These are phyloP conservation scores for Hymenochaete sp. DNA, from an alignment of 1,284 basidiomycete species.

Conservation along the genomic window DNA sequence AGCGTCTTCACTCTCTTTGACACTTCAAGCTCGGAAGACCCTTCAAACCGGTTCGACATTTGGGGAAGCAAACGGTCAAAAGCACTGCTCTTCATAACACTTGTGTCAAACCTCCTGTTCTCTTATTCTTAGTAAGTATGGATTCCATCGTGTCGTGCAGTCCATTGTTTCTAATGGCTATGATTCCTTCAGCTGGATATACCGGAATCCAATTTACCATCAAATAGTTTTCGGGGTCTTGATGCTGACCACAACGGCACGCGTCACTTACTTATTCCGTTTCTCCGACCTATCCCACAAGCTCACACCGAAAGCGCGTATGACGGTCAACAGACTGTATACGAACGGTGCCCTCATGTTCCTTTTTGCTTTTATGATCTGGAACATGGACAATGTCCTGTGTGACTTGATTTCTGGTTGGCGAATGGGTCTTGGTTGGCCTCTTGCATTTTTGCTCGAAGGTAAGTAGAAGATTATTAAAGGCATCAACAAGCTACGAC, in stretches of 20 bases:
- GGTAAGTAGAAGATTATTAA: slow-evolving; percentile 29
- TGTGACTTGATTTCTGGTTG: slow-evolving; percentile 45
- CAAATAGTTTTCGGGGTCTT: slow-evolving; percentile 52
- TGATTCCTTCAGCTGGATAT: slow-evolving; percentile 33
- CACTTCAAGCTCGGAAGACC: slow-evolving; percentile 20
- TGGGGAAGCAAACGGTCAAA: slow-evolving; percentile 27
- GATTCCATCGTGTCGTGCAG: neutral
- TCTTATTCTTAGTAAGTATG: slow-evolving; percentile 53
- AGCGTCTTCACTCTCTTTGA: slow-evolving; percentile 49
- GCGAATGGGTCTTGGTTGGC: slow-evolving; percentile 53
- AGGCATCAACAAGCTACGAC: neutral
- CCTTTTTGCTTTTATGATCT: slow-evolving; percentile 50
- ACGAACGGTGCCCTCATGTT: slow-evolving; percentile 41
- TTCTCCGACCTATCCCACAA: slow-evolving; percentile 32
- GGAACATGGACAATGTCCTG: slow-evolving; percentile 67
- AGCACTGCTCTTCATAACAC: slow-evolving; percentile 28
- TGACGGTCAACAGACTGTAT: slow-evolving; percentile 36
- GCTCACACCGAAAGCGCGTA: slow-evolving; percentile 37
- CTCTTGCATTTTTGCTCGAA: slow-evolving; percentile 55
- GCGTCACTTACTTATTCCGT: slow-evolving; percentile 43
- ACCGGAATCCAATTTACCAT: slow-evolving; percentile 61
- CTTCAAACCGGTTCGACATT: slow-evolving; percentile 38
- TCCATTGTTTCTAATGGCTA: slow-evolving; percentile 1
- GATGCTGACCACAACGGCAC: slow-evolving; percentile 36
- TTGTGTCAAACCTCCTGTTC: slow-evolving; percentile 46